Base-by-base conservation (phyloP, 768 basidiomycete species). In the Panaeolus cyanescens region DNA sequence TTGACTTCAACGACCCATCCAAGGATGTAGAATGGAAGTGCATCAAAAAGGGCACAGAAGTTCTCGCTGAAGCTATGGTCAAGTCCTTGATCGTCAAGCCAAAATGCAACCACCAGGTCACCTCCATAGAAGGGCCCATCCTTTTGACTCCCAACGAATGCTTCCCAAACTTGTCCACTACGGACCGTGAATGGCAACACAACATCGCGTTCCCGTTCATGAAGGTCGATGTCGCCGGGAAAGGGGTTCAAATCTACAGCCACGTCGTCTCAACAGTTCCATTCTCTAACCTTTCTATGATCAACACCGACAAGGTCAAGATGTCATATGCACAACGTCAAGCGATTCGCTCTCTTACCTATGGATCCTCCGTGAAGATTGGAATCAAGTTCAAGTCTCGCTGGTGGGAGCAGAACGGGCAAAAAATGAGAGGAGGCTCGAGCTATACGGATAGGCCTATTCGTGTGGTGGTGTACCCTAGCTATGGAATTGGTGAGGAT, bases 331-430 rank as follows among this genome's bases (percentile, higher is more conserved):
- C 39, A 22, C 64, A 65, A 25, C 62, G 59, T 19, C 59, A 62
- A 39, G 62, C 62, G 3, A 55, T 65, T n/a, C 64, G 64, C 13
- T 59, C 62, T 28, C 59, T 65, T n/a, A 32, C 57, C 25, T 65
- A 65, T 31, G 55, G 56, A 20, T 56, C 59, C 28, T 56, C 64
- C 28, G 59, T 65, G n/a, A 65, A 65, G 53, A 57, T 65, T 10
- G 64, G 55, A 17, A 61, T 63, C 33, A 63, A 59, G 59, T 65
- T 65, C 64, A 63, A 63, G 54, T 58, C 56, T 1, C 64, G 64
- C 33, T 65, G 64, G 64, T 65, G 64, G 64, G 62, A 65, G 33
- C 34, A 58, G 36, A 34, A 59, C 34, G 59, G 45, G 32, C 50
- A 19, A 25, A 54, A 36, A 54, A 59, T 12, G 59, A n/a, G 39